A percentile compares a stretch with the other conserved stretches of the same genome.
Conservation (phyloP, 192 early-diverging fungal genomes). For the Lunasporangiospora selenospora region DNA sequence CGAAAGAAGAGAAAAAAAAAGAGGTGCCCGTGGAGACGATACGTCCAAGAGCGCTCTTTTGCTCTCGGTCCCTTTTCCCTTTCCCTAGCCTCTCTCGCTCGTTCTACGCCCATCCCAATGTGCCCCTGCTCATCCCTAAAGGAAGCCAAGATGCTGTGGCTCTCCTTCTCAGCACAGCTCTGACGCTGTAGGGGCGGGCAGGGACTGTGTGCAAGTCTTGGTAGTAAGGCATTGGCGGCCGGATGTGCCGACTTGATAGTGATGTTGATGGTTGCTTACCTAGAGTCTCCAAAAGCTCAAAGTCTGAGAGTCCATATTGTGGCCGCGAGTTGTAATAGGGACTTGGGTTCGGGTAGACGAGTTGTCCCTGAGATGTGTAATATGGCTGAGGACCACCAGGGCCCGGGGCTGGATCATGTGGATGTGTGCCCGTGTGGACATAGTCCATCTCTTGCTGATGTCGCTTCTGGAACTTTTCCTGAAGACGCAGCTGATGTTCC, state of each 20-base stretch:
- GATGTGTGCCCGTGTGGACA: slow-evolving; percentile 22
- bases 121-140: no score
- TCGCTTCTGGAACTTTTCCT: slow-evolving; percentile 37
- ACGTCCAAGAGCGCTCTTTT: no score
- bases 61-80: no score
- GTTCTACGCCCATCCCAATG: no score
- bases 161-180: no score
- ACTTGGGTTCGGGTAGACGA: slow-evolving; percentile 23
- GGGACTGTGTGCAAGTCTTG: no score
- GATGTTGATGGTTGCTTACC: slow-evolving; percentile 48
- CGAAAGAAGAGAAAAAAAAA: no score
- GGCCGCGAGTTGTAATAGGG: slow-evolving; percentile 40
- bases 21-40: no score
- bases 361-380: slow-evolving; percentile 36
- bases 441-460: slow-evolving; percentile 32
- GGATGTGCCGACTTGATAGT: no score
- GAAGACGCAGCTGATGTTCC: slow-evolving; percentile 38
- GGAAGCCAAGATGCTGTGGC: no score
- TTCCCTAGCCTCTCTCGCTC: background rate
- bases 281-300: slow-evolving; percentile 60
- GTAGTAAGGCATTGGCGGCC: no score
- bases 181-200: no score
- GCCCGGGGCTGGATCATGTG: slow-evolving; percentile 31
- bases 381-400: slow-evolving; percentile 39
- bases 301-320: slow-evolving; percentile 51